A percentile compares a stretch with the other conserved stretches of the same genome.
These are phyloP conservation scores for Hypoxylon trugodes DNA, from an alignment of 495 filamentous ascomycete species.

Conservation along the genomic window DNA sequence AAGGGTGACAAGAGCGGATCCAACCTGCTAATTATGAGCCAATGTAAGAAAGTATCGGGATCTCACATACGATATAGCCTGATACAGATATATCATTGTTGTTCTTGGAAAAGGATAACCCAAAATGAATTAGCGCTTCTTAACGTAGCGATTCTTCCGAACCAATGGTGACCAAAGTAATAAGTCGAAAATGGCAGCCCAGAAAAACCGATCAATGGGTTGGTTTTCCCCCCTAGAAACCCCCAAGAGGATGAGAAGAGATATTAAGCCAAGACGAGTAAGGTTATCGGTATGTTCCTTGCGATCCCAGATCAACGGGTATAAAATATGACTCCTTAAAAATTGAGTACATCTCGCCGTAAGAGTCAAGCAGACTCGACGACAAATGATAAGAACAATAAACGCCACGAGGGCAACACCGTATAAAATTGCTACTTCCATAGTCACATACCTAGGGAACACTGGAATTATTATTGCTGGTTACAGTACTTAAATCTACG, in stretches of 20 bases:
- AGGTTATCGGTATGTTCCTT: neutral
- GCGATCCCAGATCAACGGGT: neutral
- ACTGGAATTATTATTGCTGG: too few species aligned
- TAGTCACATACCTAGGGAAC: neutral
- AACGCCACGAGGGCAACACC: neutral
- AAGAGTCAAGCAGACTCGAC: neutral
- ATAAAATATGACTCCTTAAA: constrained; percentile 2
- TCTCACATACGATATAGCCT: neutral
- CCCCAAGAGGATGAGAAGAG: neutral
- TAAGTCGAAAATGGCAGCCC: neutral
- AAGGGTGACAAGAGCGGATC: neutral
- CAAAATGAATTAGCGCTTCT: constrained; percentile 1
- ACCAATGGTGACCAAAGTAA: neutral
- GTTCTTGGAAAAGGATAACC: neutral
- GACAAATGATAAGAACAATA: neutral
- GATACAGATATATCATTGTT: constrained; percentile 2
- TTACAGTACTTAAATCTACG: too few species aligned
- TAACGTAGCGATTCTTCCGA: neutral
- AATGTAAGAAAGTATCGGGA: neutral
- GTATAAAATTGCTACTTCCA: neutral
- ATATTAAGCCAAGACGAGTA: neutral
- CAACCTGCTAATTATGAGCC: neutral
- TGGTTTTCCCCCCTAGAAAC: neutral
- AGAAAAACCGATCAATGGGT: neutral
- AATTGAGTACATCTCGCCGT: neutral